Evolutionary conservation across 768 basidiomycete species (phyloP).

Genomic region (Mycena indigotica): DNA sequence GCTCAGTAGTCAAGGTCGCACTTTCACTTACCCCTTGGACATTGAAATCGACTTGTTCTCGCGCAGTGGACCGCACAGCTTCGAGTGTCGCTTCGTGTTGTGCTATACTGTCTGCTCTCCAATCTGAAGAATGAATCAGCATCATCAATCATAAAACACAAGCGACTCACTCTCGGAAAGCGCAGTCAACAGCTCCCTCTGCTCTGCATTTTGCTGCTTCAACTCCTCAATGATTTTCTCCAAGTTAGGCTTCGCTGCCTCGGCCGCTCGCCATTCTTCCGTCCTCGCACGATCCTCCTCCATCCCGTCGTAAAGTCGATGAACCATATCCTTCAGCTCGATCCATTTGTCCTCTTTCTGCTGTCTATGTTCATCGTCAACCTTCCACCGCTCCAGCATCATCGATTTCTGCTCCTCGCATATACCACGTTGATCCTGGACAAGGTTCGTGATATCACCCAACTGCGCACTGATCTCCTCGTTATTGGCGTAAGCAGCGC

Average conservation of each 20-base stretch:
- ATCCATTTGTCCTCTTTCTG: constrained; percentile 60
- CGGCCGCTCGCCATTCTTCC: constrained; percentile 55
- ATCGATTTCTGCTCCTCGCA: constrained; percentile 60
- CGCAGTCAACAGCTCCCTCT: constrained; percentile 53
- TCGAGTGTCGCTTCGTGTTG: constrained; percentile 70
- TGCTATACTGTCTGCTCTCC: constrained; percentile 64
- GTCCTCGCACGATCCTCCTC: constrained; percentile 51
- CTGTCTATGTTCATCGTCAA: constrained; percentile 59
- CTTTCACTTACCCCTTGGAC: constrained; percentile 69
- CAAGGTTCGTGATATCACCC: constrained; percentile 69
- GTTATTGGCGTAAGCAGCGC: constrained; percentile 57
- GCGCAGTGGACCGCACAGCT: constrained; percentile 69
- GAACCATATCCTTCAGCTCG: constrained; percentile 63
- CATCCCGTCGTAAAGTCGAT: constrained; percentile 58
- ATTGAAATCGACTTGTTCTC: constrained; percentile 80
- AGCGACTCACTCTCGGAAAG: constrained; percentile 59
- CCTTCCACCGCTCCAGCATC: constrained; percentile 63
- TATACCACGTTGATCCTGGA: constrained; percentile 66
- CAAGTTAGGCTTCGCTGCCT: constrained; percentile 63
- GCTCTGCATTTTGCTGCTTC: constrained; percentile 58
- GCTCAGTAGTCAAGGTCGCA: neutral
- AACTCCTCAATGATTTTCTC: constrained; percentile 65
- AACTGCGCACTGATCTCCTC: constrained; percentile 67
- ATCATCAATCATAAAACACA: neutral
- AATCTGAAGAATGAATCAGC: constrained; percentile 44